Evolutionary conservation across 1,284 basidiomycete genomes (phyloP), one percentile per base, ranked within the genome.

Genomic region (Cutaneotrichosporon daszewskae): DNA sequence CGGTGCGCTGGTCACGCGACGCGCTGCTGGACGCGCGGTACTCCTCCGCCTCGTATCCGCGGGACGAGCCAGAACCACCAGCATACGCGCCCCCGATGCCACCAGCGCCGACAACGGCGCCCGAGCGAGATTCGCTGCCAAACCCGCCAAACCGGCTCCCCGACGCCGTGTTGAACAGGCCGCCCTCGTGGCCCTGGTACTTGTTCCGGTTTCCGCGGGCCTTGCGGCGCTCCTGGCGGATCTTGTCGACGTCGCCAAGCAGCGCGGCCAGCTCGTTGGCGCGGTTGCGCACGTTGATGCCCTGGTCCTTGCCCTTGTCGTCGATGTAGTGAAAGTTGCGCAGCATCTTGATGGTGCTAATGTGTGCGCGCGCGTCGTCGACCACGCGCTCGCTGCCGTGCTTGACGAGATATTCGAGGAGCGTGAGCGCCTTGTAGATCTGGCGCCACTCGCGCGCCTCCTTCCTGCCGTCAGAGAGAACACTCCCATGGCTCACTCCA

Each of bases 301-400:
- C 94, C 70, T 98, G 90, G 63, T 98, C 95, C 71, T 98, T 98
- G 47, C 89, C 91, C 73, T 94, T 95, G 57, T 98, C 94, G 59
- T 98, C 95, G 46, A 96, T 89, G 71, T 96, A 97, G 68, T 98
- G 95, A 74, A 98, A 98, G 64, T 85, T 96, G 49, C 92, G 77
- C 9, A 98, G 80, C 85, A 98, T 97, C 75, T 97, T 97, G 67
- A 98, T 82, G 22, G 92, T 96, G 29, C 87, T 84, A 17, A 97
- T 76, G 66, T 98, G 95, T 1, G 89, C 86, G 45, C 94, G 80
- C 3, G 95, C 90, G 71, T 98, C 94, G 62, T 98, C 94, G 14
- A 98, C 90, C 3, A 98, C 95, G 33, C 95, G 84, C 67, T 98
- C 94, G 18, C 88, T 91, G n/a, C 94, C 95, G 60, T 98, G 87